Base-by-base conservation (phyloP, 1,139 yeast species). In the Magnusiomyces ingens region DNA sequence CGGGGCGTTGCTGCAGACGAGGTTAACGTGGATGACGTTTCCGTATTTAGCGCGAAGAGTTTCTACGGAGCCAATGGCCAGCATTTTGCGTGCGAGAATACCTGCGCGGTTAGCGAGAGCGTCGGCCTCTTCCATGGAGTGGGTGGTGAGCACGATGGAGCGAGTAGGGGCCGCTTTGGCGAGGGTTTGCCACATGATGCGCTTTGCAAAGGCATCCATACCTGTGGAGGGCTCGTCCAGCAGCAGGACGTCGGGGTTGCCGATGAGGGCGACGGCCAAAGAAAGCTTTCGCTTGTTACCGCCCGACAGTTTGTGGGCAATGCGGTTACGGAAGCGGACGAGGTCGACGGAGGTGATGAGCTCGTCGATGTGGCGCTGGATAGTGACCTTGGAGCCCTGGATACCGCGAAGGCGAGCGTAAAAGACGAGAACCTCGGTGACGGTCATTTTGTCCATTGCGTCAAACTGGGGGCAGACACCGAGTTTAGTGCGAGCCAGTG, bases 261-360 rank as follows among this genome's bases (percentile, higher is more conserved):
- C 89, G 78, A 89, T 85, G 69, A 90, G 93, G 66, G 97, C 96
- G 78, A 95, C 85, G 61, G 95, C 97, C 69, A 90, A 80, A 69
- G 96, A 96, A 75, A 90, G 80, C 77, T 90, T 90, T 89, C 93
- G 86, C 80, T 89, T 88, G 91, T 96, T 90, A 80, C 97, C 97
- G 78, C 97, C 97, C 68, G 96, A 89, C 65, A 90, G 80, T 63
- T 68, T 66, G 51, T 62, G 59, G 2, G 71, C 71, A 59, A 67
- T 62, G 18, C 71, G 63, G 4, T 56, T 55, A 12, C 64, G 51
- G 61, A 70, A 70, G 29, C 68, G 55, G 10, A 58, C 63, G n/a
- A 70, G 54, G 3, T 72, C 72, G 5, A 70, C 72, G 5, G 71
- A 72, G n/a, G 62, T 62, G 38, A 71, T 65, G 38, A 71, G 59